These are phyloP conservation scores for Aureobasidium sp. DNA, from an alignment of 2,329 filamentous ascomycete species.

Conservation along the genomic window DNA sequence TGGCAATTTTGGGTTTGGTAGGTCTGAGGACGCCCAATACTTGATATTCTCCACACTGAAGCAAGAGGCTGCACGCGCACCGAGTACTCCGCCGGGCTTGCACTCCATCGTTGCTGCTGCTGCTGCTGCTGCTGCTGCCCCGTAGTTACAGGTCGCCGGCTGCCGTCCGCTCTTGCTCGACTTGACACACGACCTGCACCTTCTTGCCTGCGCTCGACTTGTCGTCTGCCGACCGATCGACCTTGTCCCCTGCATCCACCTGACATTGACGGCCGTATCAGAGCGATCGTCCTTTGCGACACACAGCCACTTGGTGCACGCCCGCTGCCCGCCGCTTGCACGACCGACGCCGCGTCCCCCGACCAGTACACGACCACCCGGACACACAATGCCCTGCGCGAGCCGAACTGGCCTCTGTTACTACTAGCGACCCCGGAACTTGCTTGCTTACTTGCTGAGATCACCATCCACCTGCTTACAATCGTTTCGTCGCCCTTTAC, in stretches of 20 bases:
- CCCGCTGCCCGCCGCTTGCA: not conserved
- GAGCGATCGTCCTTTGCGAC: not conserved
- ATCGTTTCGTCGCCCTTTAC: constrained; percentile 4
- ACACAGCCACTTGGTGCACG: constrained; percentile 5
- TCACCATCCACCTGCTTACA: not conserved
- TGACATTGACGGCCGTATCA: not conserved
- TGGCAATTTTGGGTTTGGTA: not conserved
- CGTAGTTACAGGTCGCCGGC: not conserved
- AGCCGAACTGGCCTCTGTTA: not conserved
- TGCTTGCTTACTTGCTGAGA: not conserved
- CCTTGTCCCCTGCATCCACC: not conserved
- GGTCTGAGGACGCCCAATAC: constrained; percentile 2
- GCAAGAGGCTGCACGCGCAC: not conserved
- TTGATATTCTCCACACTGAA: not conserved
- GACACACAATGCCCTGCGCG: constrained; percentile 6
- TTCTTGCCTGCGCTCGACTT: not conserved
- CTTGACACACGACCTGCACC: not conserved
- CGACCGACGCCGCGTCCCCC: not conserved
- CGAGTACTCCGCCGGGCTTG: not conserved
- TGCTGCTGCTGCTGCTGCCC: not conserved
- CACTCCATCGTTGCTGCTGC: not conserved
- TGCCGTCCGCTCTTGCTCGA: not conserved
- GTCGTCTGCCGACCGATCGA: not conserved
- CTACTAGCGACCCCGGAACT: not conserved
- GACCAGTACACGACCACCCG: not conserved